These are phyloP conservation scores for Fomitopsis serialis DNA, from an alignment of 768 basidiomycete genomes.

Conservation along the genomic window DNA sequence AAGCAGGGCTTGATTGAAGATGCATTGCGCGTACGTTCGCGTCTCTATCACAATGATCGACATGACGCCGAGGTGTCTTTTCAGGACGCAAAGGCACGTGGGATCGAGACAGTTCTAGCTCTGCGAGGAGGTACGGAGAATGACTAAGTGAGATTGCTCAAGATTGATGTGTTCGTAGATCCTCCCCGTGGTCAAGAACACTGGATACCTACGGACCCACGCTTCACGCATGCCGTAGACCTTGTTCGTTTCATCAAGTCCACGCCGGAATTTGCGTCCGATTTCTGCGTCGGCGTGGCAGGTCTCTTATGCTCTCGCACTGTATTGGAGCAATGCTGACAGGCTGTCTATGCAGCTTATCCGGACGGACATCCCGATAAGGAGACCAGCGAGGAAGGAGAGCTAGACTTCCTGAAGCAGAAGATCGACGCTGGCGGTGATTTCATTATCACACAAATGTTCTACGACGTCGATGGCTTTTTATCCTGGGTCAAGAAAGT, in stretches of 20 bases:
- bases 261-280: constrained; percentile 66
- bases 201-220: constrained; percentile 81
- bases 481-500: constrained; percentile 72
- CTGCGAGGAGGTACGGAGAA: constrained; percentile 73
- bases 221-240: constrained; percentile 81
- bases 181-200: constrained; percentile 92
- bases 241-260: constrained; percentile 88
- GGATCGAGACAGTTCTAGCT: constrained; percentile 87
- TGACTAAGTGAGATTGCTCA: background rate
- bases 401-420: constrained; percentile 67
- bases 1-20: constrained; percentile 81
- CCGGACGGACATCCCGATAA: constrained; percentile 83
- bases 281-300: constrained; percentile 94
- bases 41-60: background rate
- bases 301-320: constrained; percentile 38
- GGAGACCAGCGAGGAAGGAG: constrained; percentile 48
- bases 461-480: constrained; percentile 93
- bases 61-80: background rate
- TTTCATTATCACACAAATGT: constrained; percentile 93
- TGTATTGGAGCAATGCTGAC: background rate
- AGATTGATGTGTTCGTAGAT: constrained; percentile 41
- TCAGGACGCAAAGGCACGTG: constrained; percentile 73
- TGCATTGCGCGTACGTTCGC: constrained; percentile 63
- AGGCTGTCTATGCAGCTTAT: constrained; percentile 50
- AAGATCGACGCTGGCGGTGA: constrained; percentile 96